Evolutionary conservation across 352 stramenopile genomes (phyloP).

Genomic region (Globisporangium spinosum): DNA sequence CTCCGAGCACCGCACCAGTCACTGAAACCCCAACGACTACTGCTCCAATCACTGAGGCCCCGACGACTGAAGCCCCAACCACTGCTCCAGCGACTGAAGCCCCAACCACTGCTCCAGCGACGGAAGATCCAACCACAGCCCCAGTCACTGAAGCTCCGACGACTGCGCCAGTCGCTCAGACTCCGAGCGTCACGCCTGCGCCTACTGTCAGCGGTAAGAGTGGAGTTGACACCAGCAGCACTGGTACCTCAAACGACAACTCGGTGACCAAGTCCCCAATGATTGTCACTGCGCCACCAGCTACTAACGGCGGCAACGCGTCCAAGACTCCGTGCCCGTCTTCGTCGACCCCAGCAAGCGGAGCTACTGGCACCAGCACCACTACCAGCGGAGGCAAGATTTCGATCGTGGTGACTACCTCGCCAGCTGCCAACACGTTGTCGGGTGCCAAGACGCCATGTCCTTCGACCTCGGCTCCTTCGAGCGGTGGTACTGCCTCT

Average conservation of each 20-base stretch:
- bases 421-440: neutral
- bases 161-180: neutral
- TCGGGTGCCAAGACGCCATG: conserved; percentile 1
- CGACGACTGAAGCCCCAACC: too few relatives aligned
- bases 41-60: neutral
- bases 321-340: conserved; percentile 5
- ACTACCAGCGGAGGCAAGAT: neutral
- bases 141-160: neutral
- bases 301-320: neutral
- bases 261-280: neutral
- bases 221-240: neutral
- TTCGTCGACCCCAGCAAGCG: neutral
- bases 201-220: neutral
- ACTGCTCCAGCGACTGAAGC: neutral
- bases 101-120: neutral
- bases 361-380: neutral
- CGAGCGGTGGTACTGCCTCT: neutral
- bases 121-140: neutral
- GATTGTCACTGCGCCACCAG: neutral
- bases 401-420: neutral
- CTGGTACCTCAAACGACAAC: neutral
- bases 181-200: conserved; percentile 5
- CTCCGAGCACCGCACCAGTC: neutral
- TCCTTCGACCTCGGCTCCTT: conserved; percentile 1
- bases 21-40: neutral